Conservation (phyloP, 345 rosid genomes). For the Camelina neglecta region DNA sequence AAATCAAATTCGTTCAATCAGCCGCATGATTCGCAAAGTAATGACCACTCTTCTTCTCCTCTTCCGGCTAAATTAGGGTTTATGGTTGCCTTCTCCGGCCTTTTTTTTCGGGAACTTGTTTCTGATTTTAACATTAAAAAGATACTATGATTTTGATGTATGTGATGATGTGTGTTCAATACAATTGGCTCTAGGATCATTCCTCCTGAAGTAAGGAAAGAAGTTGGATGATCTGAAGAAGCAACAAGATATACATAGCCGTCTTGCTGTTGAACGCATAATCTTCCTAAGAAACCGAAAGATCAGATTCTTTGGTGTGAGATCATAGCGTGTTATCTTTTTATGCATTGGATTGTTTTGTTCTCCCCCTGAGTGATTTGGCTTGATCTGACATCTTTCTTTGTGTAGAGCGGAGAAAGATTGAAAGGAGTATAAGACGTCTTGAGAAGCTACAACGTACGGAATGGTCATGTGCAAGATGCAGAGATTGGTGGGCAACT, state of each 20-base stretch:
- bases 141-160: background rate
- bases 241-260: constrained; percentile 83
- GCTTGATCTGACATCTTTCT: background rate
- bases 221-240: constrained; percentile 79
- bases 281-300: constrained; percentile 85
- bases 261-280: constrained; percentile 83
- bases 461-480: constrained; percentile 66
- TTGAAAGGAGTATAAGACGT: constrained; percentile 84
- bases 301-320: constrained; percentile 95
- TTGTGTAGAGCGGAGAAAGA: constrained; percentile 84
- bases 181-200: constrained; percentile 51
- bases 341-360: background rate
- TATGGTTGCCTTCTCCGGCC: background rate
- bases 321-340: background rate
- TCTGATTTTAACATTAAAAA: background rate
- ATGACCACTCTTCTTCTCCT: constrained; percentile 1
- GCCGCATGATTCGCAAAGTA: constrained; percentile 32
- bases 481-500: constrained; percentile 67
- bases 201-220: constrained; percentile 66
- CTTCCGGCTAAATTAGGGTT: constrained; percentile 7
- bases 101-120: background rate
- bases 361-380: background rate
- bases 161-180: background rate
- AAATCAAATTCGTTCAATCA: constrained; percentile 55
- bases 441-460: constrained; percentile 79